Conservation (phyloP, 202 grass and related monocot species). For the Zizania palustris region DNA sequence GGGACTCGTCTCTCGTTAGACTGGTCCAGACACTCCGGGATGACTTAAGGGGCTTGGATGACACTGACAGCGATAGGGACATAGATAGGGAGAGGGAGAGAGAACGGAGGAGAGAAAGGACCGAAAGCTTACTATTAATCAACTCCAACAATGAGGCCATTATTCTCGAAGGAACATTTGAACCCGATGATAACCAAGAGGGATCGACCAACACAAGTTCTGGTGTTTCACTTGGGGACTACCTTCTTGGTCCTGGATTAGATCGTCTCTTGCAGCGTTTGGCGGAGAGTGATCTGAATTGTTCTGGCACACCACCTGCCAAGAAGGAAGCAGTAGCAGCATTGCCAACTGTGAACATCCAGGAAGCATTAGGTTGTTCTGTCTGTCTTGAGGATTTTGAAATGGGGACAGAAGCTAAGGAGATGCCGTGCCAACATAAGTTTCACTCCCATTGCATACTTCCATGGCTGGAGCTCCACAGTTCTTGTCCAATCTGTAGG, state of each 20-base stretch:
- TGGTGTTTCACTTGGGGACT: conserved; percentile 53
- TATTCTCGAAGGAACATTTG: conserved; percentile 72
- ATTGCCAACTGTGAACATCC: conserved; percentile 62
- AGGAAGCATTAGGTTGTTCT: conserved; percentile 57
- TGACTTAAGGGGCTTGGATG: conserved; percentile 56
- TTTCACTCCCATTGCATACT: conserved; percentile 66
- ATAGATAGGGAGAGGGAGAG: conserved; percentile 44
- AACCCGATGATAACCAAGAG: conserved; percentile 52
- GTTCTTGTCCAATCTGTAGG: conserved; percentile 69
- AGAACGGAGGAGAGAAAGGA: conserved; percentile 43
- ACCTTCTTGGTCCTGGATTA: conserved; percentile 64
- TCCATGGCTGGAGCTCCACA: conserved; percentile 72
- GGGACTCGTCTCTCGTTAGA: conserved; percentile 39
- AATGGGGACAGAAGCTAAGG: conserved; percentile 52
- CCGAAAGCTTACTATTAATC: conserved; percentile 68
- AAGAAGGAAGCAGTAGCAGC: conserved; percentile 69
- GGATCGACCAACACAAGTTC: conserved; percentile 45
- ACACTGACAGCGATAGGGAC: conserved; percentile 48
- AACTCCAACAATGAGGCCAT: conserved; percentile 74
- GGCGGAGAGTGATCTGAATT: conserved; percentile 58
- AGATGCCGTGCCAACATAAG: conserved; percentile 75
- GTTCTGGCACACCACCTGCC: conserved; percentile 64
- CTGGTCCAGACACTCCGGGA: conserved; percentile 55
- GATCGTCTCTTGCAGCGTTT: conserved; percentile 63
- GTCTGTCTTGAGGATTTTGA: conserved; percentile 73